A percentile compares a stretch with the other conserved stretches of the same genome.
Conservation (phyloP, 805 yeast species). For the Barnettozyma pratensis region DNA sequence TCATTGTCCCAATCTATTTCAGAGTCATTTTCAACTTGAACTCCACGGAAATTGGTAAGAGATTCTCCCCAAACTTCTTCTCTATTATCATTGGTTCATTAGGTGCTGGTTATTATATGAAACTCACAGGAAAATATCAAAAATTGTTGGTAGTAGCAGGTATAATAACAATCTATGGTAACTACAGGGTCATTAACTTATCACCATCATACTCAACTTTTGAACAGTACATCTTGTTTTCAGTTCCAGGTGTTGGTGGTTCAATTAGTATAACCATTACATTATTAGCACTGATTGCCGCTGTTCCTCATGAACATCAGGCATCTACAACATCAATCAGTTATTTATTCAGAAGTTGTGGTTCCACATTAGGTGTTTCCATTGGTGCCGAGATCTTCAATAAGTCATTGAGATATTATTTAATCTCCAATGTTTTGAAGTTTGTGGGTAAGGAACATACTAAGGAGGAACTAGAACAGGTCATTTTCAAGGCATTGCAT, state of each 20-base stretch:
- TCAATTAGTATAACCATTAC: slow-evolving; percentile 61
- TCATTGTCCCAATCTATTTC: slow-evolving; percentile 58
- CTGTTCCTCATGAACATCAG: slow-evolving; percentile 63
- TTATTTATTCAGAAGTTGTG: slow-evolving; percentile 61
- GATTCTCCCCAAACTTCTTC: slow-evolving; percentile 57
- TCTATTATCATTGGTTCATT: slow-evolving; percentile 55
- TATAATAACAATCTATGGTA: slow-evolving; percentile 41
- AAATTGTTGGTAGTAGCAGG: slow-evolving; percentile 40
- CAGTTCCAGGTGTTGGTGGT: slow-evolving; percentile 51
- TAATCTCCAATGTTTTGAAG: slow-evolving; percentile 28
- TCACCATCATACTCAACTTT: slow-evolving; percentile 30
- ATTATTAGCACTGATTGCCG: slow-evolving; percentile 61
- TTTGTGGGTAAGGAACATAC: slow-evolving; percentile 33
- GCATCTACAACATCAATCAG: slow-evolving; percentile 65
- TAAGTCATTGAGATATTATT: slow-evolving; percentile 29
- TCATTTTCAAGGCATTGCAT: slow-evolving; percentile 49
- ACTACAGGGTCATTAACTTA: slow-evolving; percentile 29
- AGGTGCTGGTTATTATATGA: slow-evolving; percentile 62
- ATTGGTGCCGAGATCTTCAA: slow-evolving; percentile 62
- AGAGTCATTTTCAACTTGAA: slow-evolving; percentile 48
- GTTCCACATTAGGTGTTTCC: slow-evolving; percentile 62
- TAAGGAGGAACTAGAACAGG: slow-evolving; percentile 31
- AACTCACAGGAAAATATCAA: slow-evolving; percentile 54
- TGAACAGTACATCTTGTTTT: slow-evolving; percentile 38
- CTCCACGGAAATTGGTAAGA: slow-evolving; percentile 53